Conservation (phyloP, 2,329 filamentous ascomycete genomes). For the Phyllosticta ampelicida region DNA sequence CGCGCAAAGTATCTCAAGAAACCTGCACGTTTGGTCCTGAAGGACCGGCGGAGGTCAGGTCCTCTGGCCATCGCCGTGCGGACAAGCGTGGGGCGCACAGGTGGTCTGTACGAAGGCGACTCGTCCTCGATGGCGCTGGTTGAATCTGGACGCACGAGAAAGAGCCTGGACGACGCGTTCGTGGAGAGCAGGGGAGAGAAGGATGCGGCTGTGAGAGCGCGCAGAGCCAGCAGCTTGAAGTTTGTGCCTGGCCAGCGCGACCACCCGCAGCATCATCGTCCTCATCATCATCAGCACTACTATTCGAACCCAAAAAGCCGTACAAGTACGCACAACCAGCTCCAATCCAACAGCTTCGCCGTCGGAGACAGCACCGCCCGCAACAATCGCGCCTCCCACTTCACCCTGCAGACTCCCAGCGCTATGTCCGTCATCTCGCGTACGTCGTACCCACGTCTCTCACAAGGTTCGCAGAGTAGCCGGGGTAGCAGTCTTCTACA, state of each 20-base stretch:
- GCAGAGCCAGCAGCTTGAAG: constrained; percentile 1
- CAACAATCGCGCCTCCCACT: neutral
- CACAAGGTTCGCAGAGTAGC: neutral
- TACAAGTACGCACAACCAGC: neutral
- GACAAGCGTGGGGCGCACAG: neutral
- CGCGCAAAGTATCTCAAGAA: constrained; percentile 11
- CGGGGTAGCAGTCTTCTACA: neutral
- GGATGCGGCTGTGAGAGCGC: neutral
- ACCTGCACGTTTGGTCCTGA: constrained; percentile 19
- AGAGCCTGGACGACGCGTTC: neutral
- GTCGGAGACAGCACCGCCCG: neutral
- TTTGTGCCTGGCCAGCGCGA: constrained; percentile 1
- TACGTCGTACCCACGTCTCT: neutral
- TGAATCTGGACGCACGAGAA: neutral
- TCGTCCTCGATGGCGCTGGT: neutral
- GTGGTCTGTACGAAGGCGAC: neutral
- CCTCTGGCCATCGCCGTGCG: constrained; percentile 1
- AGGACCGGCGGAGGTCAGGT: neutral
- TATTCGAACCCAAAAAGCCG: neutral
- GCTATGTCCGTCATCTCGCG: constrained; percentile 8
- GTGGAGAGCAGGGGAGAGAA: neutral
- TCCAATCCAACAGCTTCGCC: neutral
- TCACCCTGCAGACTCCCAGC: constrained; percentile 2
- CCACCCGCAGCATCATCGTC: neutral
- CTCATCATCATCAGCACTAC: neutral